Percentiles rank a stretch among this genome's conserved stretches.
These are phyloP conservation scores for Arabis hirsuta DNA, from an alignment of 345 rosid species.

Conservation along the genomic window DNA sequence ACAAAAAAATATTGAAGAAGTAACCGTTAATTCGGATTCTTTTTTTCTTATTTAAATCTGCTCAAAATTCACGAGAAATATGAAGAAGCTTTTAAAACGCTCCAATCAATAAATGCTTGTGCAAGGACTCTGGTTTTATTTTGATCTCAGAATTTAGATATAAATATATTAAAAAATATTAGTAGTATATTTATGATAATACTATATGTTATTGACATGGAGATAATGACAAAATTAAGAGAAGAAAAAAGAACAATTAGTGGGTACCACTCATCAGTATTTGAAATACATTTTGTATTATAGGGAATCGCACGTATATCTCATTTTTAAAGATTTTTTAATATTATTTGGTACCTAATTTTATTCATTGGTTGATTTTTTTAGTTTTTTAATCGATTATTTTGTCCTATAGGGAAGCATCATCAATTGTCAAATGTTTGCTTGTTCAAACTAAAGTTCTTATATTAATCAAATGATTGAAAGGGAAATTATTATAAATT, in stretches of 20 bases:
- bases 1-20: not conserved
- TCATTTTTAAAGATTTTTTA: not conserved
- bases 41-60: not conserved
- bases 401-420: constrained; percentile 31
- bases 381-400: not conserved
- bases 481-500: not conserved
- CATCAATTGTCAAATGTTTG: constrained; percentile 41
- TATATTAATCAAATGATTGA: constrained; percentile 29
- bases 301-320: constrained; percentile 28
- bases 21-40: constrained; percentile 5
- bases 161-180: no score
- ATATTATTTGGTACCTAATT: constrained; percentile 6
- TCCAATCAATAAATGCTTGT: constrained; percentile 39
- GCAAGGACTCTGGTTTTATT: constrained; percentile 26
- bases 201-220: not conserved
- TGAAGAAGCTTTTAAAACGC: constrained; percentile 32
- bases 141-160: constrained; percentile 25
- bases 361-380: constrained; percentile 21
- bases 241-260: constrained; percentile 15
- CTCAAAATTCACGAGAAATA: constrained; percentile 38
- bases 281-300: constrained; percentile 36
- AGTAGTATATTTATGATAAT: not conserved
- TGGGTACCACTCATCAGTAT: constrained; percentile 41
- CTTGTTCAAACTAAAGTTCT: constrained; percentile 25
- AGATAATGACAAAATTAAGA: constrained; percentile 37